Evolutionary conservation across 2,329 filamentous ascomycete genomes (phyloP), one percentile per base, ranked within the genome.

Genomic region (Diaporthe ilicicola): DNA sequence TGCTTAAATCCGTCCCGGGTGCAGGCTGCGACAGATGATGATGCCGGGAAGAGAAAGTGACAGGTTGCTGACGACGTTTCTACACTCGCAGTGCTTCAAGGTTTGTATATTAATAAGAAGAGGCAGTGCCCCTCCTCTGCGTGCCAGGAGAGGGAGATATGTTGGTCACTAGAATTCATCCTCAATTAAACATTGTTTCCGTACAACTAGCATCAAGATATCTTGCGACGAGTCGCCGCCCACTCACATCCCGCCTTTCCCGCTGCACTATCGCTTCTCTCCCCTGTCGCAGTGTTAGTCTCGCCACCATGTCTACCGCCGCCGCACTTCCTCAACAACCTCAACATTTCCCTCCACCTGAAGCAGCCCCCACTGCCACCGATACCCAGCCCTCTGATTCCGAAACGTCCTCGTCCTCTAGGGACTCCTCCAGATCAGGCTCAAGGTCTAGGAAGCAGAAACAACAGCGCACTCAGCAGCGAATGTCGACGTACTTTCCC

Each of bases 401-500:
- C 27, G 55, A 70, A 24, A 66, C 65, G 19, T 34, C 67, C n/a
- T 59, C 68, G 19, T 73, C 71, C 56, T 66, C 64, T 15, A 59
- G 64, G 32, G 50, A 48, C 8, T 65, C 69, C 46, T 59, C 64
- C 5, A 69, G 22, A 19, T 61, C 56, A 53, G 42, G 39, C 17
- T 56, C 67, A 54, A 73, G 48, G 32, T 71, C 55, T 54, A 66
- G 59, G 37, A 59, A 56, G 48, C 62, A 70, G 44, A 32, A 39
- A 37, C 22, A 29, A 42, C 50, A 73, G 59, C 50, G 46, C 50
- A 56, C 51, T 29, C 54, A 67, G 65, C 70, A 69, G 19, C 79
- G 84, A 75, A 76, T 94, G 94, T 78, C 81, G 46, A 77, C 78
- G 1, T 91, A 88, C 81, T 98, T 99, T 75, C 95, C 96, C 2